Percentiles rank a stretch among this genome's conserved stretches.
Conservation (phyloP, 2,329 filamentous ascomycete genomes). For the Talaromyces funiculosus region DNA sequence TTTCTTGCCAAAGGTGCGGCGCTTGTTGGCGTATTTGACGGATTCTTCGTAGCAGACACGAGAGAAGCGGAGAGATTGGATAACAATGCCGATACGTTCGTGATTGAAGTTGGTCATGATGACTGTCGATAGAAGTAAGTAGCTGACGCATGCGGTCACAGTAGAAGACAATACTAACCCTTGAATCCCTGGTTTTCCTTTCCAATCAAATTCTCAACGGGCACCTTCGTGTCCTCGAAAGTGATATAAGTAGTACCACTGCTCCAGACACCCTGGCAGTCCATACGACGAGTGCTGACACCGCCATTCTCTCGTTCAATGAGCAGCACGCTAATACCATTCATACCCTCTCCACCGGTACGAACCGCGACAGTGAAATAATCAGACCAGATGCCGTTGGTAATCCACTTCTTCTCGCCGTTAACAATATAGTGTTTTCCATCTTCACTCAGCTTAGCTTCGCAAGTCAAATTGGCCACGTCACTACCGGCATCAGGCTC, state of each 20-base stretch:
- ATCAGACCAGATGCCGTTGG: conserved; percentile 92
- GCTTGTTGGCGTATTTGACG: conserved; percentile 95
- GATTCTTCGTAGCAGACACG: conserved; percentile 97
- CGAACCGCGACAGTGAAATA: conserved; percentile 97
- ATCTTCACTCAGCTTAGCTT: conserved; percentile 89
- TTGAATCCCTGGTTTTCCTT: conserved; percentile 98
- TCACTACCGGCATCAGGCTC: conserved; percentile 94
- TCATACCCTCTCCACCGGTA: conserved; percentile 84
- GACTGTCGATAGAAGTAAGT: conserved; percentile 44
- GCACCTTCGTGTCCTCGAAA: conserved; percentile 98
- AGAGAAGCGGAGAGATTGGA: conserved; percentile 91
- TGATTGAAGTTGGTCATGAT: conserved; percentile 99
- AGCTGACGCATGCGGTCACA: too few species aligned
- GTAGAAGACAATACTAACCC: too few species aligned
- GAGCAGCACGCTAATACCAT: conserved; percentile 81
- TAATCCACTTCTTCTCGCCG: conserved; percentile 99
- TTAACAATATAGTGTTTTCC: conserved; percentile 99
- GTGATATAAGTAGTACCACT: conserved; percentile 95
- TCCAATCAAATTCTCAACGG: conserved; percentile 96
- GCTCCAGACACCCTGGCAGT: conserved; percentile 96
- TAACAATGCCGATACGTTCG: conserved; percentile 97
- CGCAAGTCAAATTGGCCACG: conserved; percentile 90
- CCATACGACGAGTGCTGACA: conserved; percentile 90
- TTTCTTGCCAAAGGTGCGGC: conserved; percentile 91
- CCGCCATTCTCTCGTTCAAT: conserved; percentile 82